Base-by-base conservation (phyloP, 2,329 filamentous ascomycete species). In the Ophiostoma tasmaniense region DNA sequence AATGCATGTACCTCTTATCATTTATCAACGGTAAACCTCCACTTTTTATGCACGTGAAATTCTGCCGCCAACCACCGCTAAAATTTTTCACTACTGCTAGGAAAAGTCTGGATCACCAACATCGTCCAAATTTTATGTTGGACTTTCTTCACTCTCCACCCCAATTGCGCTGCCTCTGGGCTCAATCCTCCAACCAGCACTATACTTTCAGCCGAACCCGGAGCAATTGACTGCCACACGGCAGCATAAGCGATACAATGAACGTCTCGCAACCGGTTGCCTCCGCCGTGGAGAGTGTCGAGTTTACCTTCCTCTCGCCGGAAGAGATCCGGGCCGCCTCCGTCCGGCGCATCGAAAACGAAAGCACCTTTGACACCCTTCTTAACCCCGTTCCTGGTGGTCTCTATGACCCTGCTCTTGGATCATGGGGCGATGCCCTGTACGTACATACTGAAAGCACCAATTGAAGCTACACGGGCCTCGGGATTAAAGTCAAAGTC, bases 311-410 rank as follows among this genome's bases (percentile, higher is more conserved):
- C 76, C 87, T 98, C 74, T 88, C 90, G 25, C 84, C 89, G 67
- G 84, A 89, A 71, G 94, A 99, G 79, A 93, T 99, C 77, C 89
- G 89, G 77, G 86, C 89, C 71, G 88, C 98, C 74, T 99, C 95
- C 10, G 95, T 97, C 73, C 95, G 95, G 82, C 88, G 89, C 79
- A 96, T 99, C 75, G 90, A 96, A 76, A 96, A 96, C 81, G 90
- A 93, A 67, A 91, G 87, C 73, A 97, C 95, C n/a, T 95, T 98
- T 78, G 95, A 98, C 80, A 92, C 88, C 70, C 87, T 97, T 69
- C 85, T 96, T 73, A 93, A 97, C 75, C 93, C 94, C 8, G 86
- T 96, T 11, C 91, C 93, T 17, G 93, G 93, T 70, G 95, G 95
- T 77, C 85, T 99, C 10, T 97, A 99, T 76, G 95, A 97, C 79